Evolutionary conservation across 768 basidiomycete species (phyloP), one percentile per base, ranked within the genome.

Genomic region (Gelatoporia subvermispora): DNA sequence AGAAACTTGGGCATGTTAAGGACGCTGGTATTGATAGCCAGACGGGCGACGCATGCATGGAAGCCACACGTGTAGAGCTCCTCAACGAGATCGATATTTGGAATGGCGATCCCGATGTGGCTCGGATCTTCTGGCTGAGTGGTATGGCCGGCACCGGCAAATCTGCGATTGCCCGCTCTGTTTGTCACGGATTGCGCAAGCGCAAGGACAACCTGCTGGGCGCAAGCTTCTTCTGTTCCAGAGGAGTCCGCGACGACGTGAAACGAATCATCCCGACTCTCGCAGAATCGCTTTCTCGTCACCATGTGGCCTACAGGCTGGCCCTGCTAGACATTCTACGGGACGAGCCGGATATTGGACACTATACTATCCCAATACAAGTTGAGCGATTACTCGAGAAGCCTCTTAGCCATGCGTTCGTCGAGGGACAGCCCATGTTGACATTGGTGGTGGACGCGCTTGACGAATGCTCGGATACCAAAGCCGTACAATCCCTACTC

Each of bases 71-170:
- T 2, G 23, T 11, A 10, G 35, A 37, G 0, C 36, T 51, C 2
- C 15, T 46, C 15, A 37, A 41, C 3, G 49, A 51, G 15, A 11
- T 51, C 7, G 35, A 41, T 16, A 11, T 20, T 4, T 49, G 48
- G 48, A n/a, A 20, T 1, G 5, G 4, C 1, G 34, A 13, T 2
- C 17, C 45, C 47, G 16, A 2, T 11, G 8, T 17, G 8, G 25
- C 11, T 31, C 48, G n/a, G 1, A 22, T 51, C 45, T 51, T 45
- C 41, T 23, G 46, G 17, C 45, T 51, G 28, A 47, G 37, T 18
- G 70, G 66, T 24, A 51, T 56, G 15, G 68, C 70, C 15, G 72
- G 72, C 10, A 57, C 53, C 8, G 72, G 72, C 8, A 72, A 71
- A 52, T 68, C 69, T 3, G 49, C 68, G 23, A 67, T 73, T 15